Percentiles rank a stretch among this genome's conserved stretches.
Conservation (phyloP, 768 basidiomycete genomes). For the Suillus occidentalis region DNA sequence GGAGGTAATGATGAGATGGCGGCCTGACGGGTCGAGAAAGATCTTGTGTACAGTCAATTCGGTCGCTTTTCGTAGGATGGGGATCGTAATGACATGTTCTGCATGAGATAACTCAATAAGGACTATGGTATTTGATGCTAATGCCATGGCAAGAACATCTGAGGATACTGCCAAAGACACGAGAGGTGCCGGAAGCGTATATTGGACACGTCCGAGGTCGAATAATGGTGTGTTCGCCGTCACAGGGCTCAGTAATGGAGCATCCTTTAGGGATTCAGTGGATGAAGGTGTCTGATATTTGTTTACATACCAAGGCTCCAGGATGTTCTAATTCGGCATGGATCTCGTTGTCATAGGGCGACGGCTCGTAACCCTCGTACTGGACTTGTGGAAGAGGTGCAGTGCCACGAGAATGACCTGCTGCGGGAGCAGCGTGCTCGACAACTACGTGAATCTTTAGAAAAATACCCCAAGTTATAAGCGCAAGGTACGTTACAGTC, state of each 20-base stretch:
- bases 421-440: slow-evolving; percentile 69
- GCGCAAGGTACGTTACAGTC: slow-evolving; percentile 43
- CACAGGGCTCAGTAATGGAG: slow-evolving; percentile 26
- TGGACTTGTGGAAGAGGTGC: slow-evolving; percentile 58
- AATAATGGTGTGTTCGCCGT: slow-evolving; percentile 60
- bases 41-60: slow-evolving; percentile 80
- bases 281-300: not conserved
- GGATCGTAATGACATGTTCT: slow-evolving; percentile 83
- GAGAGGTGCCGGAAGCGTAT: slow-evolving; percentile 82
- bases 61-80: slow-evolving; percentile 68
- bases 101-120: slow-evolving; percentile 88
- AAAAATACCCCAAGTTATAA: slow-evolving; percentile 8
- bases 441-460: slow-evolving; percentile 57
- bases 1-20: slow-evolving; percentile 87
- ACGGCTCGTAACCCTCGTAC: slow-evolving; percentile 88
- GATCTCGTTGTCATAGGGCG: slow-evolving; percentile 52
- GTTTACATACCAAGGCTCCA: slow-evolving; percentile 17
- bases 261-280: slow-evolving; percentile 24
- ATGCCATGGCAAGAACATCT: slow-evolving; percentile 83
- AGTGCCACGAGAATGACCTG: slow-evolving; percentile 32
- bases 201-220: slow-evolving; percentile 87
- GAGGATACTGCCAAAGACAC: slow-evolving; percentile 82
- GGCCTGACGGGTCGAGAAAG: slow-evolving; percentile 91
- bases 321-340: slow-evolving; percentile 43
- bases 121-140: slow-evolving; percentile 73